phyloP scores from a whole-genome alignment of 768 basidiomycete species.

The Phlebiopsis gigantea region DNA sequence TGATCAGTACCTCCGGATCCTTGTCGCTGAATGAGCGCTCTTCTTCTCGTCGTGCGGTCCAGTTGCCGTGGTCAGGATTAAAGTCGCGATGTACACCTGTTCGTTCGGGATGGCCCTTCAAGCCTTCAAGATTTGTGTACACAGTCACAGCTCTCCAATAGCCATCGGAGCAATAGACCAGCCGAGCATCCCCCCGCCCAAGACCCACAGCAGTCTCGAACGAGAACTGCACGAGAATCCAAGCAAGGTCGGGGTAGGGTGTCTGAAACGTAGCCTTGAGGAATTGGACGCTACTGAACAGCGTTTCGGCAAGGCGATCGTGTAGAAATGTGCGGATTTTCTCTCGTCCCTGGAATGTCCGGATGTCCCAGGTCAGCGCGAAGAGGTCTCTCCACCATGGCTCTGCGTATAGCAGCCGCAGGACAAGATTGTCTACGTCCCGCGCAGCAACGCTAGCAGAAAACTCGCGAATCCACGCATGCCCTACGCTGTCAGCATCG shows the following conservation, averaged over 20 bases:
- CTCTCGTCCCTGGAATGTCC: conserved; percentile 36
- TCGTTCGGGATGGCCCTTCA: conserved; percentile 49
- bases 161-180: conserved; percentile 35
- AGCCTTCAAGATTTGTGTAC: conserved; percentile 44
- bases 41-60: conserved; percentile 41
- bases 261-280: conserved; percentile 22
- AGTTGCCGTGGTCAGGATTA: conserved; percentile 45
- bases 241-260: conserved; percentile 44
- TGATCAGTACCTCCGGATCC: conserved; percentile 43
- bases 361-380: conserved; percentile 44
- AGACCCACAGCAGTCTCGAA: conserved; percentile 48
- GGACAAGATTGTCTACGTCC: background rate
- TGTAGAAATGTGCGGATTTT: conserved; percentile 32
- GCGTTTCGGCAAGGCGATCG: conserved; percentile 31
- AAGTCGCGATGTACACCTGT: conserved; percentile 36
- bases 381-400: conserved; percentile 16
- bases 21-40: conserved; percentile 40
- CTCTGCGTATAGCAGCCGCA: background rate
- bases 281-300: conserved; percentile 28
- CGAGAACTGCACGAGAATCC: conserved; percentile 51
- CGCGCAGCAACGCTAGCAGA: background rate
- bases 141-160: conserved; percentile 58
- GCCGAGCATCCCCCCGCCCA: conserved; percentile 47
- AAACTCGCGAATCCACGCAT: background rate
- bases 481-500: background rate